A percentile compares a stretch with the other conserved stretches of the same genome.
Conservation (phyloP, 441 rosid species). For the Euphorbia celastroides region DNA sequence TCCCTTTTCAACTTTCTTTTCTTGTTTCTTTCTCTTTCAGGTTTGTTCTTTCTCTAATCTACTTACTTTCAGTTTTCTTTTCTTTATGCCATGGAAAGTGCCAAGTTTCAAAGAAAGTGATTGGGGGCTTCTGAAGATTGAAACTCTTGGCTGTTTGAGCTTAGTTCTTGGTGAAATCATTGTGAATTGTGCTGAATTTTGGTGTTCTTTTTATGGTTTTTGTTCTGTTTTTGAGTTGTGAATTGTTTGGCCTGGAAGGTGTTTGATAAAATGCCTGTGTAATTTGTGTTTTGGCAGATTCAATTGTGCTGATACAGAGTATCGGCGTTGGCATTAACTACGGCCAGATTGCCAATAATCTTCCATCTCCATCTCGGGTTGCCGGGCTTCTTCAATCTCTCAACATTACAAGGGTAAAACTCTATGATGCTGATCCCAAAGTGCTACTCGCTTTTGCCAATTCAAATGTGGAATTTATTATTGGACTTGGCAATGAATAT, state of each 20-base stretch:
- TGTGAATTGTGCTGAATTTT: background rate
- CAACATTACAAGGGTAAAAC: constrained; percentile 43
- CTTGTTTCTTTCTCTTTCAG: constrained; percentile 30
- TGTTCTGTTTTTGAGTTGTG: background rate
- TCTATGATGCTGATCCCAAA: constrained; percentile 48
- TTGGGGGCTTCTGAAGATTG: background rate
- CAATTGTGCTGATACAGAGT: constrained; percentile 17
- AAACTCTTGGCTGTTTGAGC: background rate
- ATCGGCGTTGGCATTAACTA: constrained; percentile 51
- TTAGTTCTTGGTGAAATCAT: background rate
- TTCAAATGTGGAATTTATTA: constrained; percentile 39
- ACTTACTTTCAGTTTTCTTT: background rate
- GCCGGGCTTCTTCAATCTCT: constrained; percentile 35
- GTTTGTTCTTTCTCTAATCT: constrained; percentile 15
- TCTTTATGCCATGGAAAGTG: background rate
- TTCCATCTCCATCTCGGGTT: constrained; percentile 43
- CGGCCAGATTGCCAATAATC: constrained; percentile 54
- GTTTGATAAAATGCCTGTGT: background rate
- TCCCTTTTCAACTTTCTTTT: constrained; percentile 16
- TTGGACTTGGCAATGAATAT: constrained; percentile 44
- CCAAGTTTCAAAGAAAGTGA: background rate
- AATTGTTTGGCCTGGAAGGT: background rate
- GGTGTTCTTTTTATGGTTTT: background rate
- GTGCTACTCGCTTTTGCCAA: constrained; percentile 42
- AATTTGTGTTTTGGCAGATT: constrained; percentile 17